A percentile compares a stretch with the other conserved stretches of the same genome.
Evolutionary conservation across 2,329 filamentous ascomycete genomes (phyloP).

Genomic region (Alternaria tenuissima): DNA sequence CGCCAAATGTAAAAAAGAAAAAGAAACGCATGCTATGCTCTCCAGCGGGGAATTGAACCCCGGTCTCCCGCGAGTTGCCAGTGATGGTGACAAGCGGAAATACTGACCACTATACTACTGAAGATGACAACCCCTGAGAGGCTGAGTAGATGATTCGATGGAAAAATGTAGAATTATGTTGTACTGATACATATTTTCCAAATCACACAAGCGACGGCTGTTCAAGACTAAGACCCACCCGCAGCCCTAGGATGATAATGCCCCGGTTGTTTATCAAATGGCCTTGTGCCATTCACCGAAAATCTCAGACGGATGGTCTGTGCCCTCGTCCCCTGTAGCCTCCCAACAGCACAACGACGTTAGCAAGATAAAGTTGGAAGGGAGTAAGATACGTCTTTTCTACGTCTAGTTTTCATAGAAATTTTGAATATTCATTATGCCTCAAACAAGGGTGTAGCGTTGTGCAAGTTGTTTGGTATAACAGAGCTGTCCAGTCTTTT

Average conservation of each 20-base stretch:
- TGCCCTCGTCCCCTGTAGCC: too few species aligned
- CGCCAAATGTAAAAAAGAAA: background rate
- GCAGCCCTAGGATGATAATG: background rate
- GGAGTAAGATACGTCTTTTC: too few species aligned
- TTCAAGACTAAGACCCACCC: too few species aligned
- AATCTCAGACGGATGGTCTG: too few species aligned
- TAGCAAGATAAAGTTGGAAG: too few species aligned
- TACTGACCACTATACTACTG: constrained; percentile 8
- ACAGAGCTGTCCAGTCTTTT: too few species aligned
- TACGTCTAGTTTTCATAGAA: too few species aligned
- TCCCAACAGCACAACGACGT: too few species aligned
- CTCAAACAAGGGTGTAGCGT: too few species aligned
- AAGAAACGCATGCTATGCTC: background rate
- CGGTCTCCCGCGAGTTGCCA: constrained; percentile 4
- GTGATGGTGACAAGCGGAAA: constrained; percentile 2
- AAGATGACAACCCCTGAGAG: background rate
- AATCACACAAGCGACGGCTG: background rate
- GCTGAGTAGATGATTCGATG: background rate
- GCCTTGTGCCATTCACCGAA: too few species aligned
- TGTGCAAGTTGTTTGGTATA: too few species aligned
- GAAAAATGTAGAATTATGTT: background rate
- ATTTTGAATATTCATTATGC: too few species aligned
- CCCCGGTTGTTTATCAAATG: background rate
- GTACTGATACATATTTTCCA: background rate
- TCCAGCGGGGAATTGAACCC: constrained; percentile 5